Conservation (phyloP, 2,329 filamentous ascomycete genomes). For the Apiospora marii region DNA sequence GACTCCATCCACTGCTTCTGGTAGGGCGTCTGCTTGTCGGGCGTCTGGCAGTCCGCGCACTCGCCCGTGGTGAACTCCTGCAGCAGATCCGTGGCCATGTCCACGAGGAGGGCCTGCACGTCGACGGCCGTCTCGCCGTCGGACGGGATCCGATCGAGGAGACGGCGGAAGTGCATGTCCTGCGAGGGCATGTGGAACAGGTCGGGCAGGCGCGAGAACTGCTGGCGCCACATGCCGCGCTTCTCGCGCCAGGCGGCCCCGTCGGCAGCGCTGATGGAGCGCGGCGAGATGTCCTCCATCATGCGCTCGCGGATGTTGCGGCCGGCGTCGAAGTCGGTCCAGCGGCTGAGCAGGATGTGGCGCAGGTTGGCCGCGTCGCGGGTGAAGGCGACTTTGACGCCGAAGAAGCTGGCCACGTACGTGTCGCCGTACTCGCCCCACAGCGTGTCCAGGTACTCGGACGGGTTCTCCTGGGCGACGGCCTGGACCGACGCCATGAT, state of each 20-base stretch:
- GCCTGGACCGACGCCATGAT: not conserved
- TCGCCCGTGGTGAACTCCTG: not conserved
- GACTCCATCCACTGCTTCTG: not conserved
- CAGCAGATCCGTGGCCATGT: not conserved
- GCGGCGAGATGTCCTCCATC: not conserved
- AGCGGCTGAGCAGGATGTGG: not conserved
- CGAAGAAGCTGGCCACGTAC: not conserved
- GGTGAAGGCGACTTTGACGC: not conserved
- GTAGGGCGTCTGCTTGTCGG: not conserved
- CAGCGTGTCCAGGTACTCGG: not conserved
- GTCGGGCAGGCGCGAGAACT: not conserved
- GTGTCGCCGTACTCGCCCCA: not conserved
- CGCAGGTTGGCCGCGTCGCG: not conserved
- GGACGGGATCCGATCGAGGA: not conserved
- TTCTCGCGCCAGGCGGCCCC: not conserved
- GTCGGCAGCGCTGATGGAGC: not conserved
- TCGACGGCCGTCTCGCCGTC: not conserved
- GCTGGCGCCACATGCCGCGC: not conserved
- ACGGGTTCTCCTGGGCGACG: not conserved
- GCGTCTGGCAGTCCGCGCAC: not conserved
- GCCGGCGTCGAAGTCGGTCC: not conserved
- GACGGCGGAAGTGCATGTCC: not conserved
- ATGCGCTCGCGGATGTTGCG: not conserved
- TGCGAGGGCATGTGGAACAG: not conserved
- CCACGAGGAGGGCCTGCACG: not conserved